A percentile compares a stretch with the other conserved stretches of the same genome.
phyloP scores from a whole-genome alignment of 768 basidiomycete species.

The Pulveroboletus sp. region DNA sequence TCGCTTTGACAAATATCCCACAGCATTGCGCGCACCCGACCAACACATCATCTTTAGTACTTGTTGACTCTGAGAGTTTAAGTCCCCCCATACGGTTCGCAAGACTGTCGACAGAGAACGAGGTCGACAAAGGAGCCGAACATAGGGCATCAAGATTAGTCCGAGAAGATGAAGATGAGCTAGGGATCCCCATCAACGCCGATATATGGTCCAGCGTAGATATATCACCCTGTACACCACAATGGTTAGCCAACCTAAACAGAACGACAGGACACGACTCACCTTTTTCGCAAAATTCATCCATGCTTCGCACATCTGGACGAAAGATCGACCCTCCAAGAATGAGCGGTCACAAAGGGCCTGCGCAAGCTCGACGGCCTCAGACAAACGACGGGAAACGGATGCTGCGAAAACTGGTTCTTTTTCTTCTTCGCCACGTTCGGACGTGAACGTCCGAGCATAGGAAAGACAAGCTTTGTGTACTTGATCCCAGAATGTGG shows the following conservation, averaged over 20 bases:
- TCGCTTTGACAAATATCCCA: conserved; percentile 43
- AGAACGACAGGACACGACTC: conserved; percentile 12
- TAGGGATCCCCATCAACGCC: conserved; percentile 33
- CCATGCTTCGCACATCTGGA: conserved; percentile 72
- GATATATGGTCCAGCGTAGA: conserved; percentile 47
- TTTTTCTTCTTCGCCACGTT: conserved; percentile 21
- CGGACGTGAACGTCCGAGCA: conserved; percentile 19
- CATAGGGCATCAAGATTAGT: neutral
- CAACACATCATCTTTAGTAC: conserved; percentile 16
- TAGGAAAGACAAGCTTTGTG: conserved; percentile 44
- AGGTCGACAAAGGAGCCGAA: neutral
- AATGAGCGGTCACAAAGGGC: conserved; percentile 38
- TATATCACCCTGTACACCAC: conserved; percentile 43
- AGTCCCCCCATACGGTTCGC: conserved; percentile 17
- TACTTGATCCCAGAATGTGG: conserved; percentile 71
- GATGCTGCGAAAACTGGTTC: conserved; percentile 26
- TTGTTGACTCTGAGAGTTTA: conserved; percentile 7
- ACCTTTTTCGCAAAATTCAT: conserved; percentile 65
- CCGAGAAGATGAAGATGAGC: conserved; percentile 4
- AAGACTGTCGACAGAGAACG: conserved; percentile 18
- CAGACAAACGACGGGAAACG: conserved; percentile 44
- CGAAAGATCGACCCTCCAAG: conserved; percentile 50
- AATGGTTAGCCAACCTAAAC: neutral
- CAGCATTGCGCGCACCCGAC: conserved; percentile 41
- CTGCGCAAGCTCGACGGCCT: conserved; percentile 42